phyloP scores from a whole-genome alignment of 257 asterid genomes.

The Jaltomata sinuosa region DNA sequence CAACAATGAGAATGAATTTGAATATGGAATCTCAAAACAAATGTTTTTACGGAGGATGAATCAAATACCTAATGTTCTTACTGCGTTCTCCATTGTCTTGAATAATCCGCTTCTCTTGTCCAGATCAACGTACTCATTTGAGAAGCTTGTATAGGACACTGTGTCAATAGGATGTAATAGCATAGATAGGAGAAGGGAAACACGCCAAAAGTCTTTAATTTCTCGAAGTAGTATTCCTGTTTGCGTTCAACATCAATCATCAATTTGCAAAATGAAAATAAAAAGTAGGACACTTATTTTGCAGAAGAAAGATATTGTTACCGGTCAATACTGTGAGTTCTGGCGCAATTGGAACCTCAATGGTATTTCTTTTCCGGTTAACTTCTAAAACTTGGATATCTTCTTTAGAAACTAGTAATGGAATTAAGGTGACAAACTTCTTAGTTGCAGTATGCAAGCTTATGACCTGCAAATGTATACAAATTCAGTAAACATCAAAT shows the following conservation, averaged over 20 bases:
- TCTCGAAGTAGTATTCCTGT: constrained; percentile 52
- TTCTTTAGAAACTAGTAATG: constrained; percentile 24
- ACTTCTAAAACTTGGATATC: constrained; percentile 34
- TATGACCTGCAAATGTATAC: constrained; percentile 51
- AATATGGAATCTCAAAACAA: too few species aligned
- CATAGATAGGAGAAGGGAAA: constrained; percentile 44
- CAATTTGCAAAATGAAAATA: not conserved
- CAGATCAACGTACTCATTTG: constrained; percentile 23
- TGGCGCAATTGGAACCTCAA: constrained; percentile 44
- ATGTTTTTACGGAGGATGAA: too few species aligned
- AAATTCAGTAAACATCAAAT: not conserved
- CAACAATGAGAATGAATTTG: too few species aligned
- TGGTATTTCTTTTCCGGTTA: constrained; percentile 36
- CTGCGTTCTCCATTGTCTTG: constrained; percentile 29
- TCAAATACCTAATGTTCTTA: constrained; percentile 27
- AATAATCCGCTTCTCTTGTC: constrained; percentile 29
- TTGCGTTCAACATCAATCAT: not conserved
- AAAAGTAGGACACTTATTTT: not conserved
- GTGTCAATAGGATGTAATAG: constrained; percentile 25
- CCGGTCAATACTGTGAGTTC: constrained; percentile 58
- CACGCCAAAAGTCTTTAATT: constrained; percentile 72
- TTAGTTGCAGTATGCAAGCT: constrained; percentile 41
- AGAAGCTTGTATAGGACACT: not conserved
- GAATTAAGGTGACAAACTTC: constrained; percentile 52
- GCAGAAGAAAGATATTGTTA: constrained; percentile 15